Percentiles rank a stretch among this genome's conserved stretches.
Evolutionary conservation across 2,329 filamentous ascomycete species (phyloP).

Genomic region (Talaromyces piceae): DNA sequence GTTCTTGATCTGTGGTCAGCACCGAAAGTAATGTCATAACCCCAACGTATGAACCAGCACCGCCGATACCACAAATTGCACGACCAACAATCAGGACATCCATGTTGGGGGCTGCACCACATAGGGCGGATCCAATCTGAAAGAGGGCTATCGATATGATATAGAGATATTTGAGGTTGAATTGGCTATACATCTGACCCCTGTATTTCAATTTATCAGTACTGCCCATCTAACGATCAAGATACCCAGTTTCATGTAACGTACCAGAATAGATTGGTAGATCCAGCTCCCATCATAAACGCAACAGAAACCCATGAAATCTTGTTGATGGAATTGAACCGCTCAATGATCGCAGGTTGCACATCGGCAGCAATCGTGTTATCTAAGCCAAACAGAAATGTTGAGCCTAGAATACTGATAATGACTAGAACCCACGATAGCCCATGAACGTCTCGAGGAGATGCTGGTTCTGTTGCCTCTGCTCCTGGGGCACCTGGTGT

Average conservation of each 20-base stretch:
- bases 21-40: slow-evolving; percentile 16
- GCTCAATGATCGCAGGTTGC: slow-evolving; percentile 36
- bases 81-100: slow-evolving; percentile 40
- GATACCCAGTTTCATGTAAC: too few species aligned
- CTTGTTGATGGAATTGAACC: slow-evolving; percentile 31
- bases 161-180: slow-evolving; percentile 41
- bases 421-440: too few species aligned
- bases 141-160: slow-evolving; percentile 24
- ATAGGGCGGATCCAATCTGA: slow-evolving; percentile 29
- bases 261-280: too few species aligned
- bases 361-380: slow-evolving; percentile 47
- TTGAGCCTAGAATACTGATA: too few species aligned
- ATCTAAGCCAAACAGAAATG: slow-evolving; percentile 29
- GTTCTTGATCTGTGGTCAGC: slow-evolving; percentile 16
- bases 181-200: slow-evolving; percentile 35
- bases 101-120: slow-evolving; percentile 40
- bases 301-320: slow-evolving; percentile 38
- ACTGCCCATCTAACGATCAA: too few species aligned
- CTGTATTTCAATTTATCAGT: too few species aligned
- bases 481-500: too few species aligned
- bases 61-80: slow-evolving; percentile 27
- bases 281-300: slow-evolving; percentile 41
- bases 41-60: slow-evolving; percentile 27
- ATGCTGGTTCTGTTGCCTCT: too few species aligned
- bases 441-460: too few species aligned